These are phyloP conservation scores for Monosporozyma solicola DNA, from an alignment of 805 yeast species.

Conservation along the genomic window DNA sequence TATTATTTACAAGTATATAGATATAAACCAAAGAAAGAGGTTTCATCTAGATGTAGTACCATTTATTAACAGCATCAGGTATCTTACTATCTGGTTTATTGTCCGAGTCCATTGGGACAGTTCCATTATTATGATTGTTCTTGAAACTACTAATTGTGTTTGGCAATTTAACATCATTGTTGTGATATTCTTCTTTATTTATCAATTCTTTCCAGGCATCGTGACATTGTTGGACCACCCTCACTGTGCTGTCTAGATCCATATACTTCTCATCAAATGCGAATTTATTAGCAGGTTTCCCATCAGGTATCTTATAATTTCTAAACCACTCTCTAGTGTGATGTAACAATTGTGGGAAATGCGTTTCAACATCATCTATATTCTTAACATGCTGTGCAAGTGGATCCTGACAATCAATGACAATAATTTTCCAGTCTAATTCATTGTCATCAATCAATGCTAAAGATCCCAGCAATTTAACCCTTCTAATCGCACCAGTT, in stretches of 20 bases:
- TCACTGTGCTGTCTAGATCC: constrained; percentile 49
- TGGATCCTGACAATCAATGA: constrained; percentile 59
- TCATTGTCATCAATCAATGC: constrained; percentile 90
- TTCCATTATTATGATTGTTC: constrained; percentile 13
- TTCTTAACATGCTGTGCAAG: constrained; percentile 50
- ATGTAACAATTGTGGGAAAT: constrained; percentile 62
- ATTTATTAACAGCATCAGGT: constrained; percentile 34
- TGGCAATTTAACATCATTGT: not conserved
- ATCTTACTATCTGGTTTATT: constrained; percentile 11
- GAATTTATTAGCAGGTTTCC: constrained; percentile 66
- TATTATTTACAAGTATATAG: not conserved
- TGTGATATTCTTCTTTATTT: constrained; percentile 3
- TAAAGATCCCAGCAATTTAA: constrained; percentile 64
- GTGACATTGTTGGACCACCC: constrained; percentile 54
- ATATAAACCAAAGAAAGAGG: not conserved
- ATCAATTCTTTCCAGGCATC: constrained; percentile 58
- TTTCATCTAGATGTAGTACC: constrained; percentile 21
- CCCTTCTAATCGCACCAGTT: constrained; percentile 58
- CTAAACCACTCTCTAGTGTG: constrained; percentile 73
- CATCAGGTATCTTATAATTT: constrained; percentile 75
- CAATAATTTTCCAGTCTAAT: constrained; percentile 88
- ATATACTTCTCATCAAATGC: constrained; percentile 65
- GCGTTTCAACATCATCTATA: constrained; percentile 56
- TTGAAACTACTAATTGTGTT: not conserved
- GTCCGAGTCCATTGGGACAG: not conserved